Conservation (phyloP, 352 stramenopile genomes). For the Poterioochromonas sp. region DNA sequence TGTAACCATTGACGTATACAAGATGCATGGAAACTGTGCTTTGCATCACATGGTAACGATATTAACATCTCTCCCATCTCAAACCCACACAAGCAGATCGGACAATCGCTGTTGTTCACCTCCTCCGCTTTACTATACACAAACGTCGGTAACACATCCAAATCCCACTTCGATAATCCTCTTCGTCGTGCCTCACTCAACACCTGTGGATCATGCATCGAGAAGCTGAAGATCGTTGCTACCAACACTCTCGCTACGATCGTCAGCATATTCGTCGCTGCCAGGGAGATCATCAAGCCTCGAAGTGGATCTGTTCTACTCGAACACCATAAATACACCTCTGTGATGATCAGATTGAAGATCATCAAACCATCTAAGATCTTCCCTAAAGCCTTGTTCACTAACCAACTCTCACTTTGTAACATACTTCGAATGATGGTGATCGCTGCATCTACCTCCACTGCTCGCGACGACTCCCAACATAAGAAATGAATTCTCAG, state of each 20-base stretch:
- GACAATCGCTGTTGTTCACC: constrained; percentile 24
- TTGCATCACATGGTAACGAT: constrained; percentile 31
- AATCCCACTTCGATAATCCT: constrained; percentile 30
- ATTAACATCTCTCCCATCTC: constrained; percentile 35
- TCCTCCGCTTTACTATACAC: constrained; percentile 19
- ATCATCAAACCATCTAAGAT: neutral
- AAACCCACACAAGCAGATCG: constrained; percentile 31
- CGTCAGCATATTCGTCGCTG: constrained; percentile 18
- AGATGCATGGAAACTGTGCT: constrained; percentile 32
- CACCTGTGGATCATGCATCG: constrained; percentile 7
- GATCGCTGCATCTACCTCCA: neutral
- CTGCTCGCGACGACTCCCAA: constrained; percentile 4
- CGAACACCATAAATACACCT: neutral
- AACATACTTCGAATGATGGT: neutral
- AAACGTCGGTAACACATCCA: constrained; percentile 25
- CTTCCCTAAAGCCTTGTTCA: neutral
- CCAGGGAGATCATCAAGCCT: neutral
- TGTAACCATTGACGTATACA: constrained; percentile 36
- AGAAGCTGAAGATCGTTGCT: neutral
- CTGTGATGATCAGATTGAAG: neutral
- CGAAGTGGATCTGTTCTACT: neutral
- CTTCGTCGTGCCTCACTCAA: neutral
- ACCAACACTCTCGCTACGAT: neutral
- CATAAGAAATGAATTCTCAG: constrained; percentile 22
- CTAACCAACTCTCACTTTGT: neutral